A percentile compares a stretch with the other conserved stretches of the same genome.
phyloP scores from a whole-genome alignment of 495 filamentous ascomycete genomes.

The Tricharina praecox region DNA sequence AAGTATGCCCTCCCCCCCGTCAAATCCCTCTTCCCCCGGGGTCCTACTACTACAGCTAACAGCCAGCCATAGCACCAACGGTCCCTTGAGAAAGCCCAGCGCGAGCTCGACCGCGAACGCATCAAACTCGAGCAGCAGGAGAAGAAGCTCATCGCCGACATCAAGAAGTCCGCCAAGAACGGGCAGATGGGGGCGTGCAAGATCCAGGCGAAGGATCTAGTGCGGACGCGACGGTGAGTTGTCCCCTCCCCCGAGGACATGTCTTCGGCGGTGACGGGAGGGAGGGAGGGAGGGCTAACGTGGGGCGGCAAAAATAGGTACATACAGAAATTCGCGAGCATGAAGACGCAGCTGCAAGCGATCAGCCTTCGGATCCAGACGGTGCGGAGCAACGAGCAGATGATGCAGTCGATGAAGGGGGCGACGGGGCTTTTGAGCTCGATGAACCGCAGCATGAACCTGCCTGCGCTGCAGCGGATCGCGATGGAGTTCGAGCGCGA shows the following conservation, averaged over 20 bases:
- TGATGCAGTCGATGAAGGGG: constrained; percentile 99
- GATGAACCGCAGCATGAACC: constrained; percentile 97
- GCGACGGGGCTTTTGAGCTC: constrained; percentile 78
- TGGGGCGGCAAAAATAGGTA: constrained; percentile 30
- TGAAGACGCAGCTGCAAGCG: constrained; percentile 91
- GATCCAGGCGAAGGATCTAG: constrained; percentile 93
- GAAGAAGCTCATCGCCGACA: constrained; percentile 87
- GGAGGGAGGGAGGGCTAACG: no score
- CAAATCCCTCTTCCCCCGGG: no score
- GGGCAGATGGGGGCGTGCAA: constrained; percentile 91
- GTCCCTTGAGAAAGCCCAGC: constrained; percentile 88
- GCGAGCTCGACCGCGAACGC: constrained; percentile 84
- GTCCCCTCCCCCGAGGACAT: not conserved
- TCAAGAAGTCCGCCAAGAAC: constrained; percentile 95
- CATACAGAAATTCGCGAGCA: constrained; percentile 93
- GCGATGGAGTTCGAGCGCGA: constrained; percentile 99
- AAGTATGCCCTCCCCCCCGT: constrained; percentile 27
- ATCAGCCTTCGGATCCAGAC: constrained; percentile 93
- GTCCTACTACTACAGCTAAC: no score
- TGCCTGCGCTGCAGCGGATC: constrained; percentile 85
- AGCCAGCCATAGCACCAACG: constrained; percentile 56
- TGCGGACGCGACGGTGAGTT: constrained; percentile 65
- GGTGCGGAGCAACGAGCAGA: constrained; percentile 93
- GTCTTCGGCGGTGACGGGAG: no score
- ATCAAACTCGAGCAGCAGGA: constrained; percentile 94